phyloP scores from a whole-genome alignment of 495 filamentous ascomycete genomes.

The Annulohypoxylon nitens region DNA sequence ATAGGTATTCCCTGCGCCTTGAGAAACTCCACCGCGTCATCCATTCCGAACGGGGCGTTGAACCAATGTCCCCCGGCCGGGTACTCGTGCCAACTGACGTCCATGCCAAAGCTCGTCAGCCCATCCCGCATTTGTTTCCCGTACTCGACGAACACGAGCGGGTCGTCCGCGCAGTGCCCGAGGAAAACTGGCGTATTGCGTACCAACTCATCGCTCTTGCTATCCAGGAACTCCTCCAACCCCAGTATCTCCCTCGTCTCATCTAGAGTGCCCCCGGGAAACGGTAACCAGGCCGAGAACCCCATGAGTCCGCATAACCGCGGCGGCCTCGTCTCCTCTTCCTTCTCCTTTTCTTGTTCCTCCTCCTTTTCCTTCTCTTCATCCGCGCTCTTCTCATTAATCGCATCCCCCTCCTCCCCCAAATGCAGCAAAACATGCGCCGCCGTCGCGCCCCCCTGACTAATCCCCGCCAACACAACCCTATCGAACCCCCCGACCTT shows the following conservation, averaged over 20 bases:
- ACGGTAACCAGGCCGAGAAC: conserved; percentile 69
- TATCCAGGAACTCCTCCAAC: conserved; percentile 25
- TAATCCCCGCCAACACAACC: conserved; percentile 53
- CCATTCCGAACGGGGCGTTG: conserved; percentile 61
- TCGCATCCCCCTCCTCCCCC: conserved; percentile 13
- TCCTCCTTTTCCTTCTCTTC: conserved; percentile 6
- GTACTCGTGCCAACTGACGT: conserved; percentile 66
- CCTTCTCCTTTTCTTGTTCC: not conserved
- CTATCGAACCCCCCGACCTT: conserved; percentile 48
- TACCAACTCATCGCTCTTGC: conserved; percentile 37
- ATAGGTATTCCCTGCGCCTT: conserved; percentile 36
- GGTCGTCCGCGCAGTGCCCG: conserved; percentile 67
- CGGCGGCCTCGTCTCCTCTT: conserved; percentile 18
- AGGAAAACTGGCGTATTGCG: conserved; percentile 64
- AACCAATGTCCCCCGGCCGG: conserved; percentile 69
- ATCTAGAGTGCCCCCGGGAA: conserved; percentile 54
- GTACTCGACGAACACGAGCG: conserved; percentile 60
- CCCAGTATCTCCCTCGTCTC: conserved; percentile 51
- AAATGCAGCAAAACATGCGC: conserved; percentile 60
- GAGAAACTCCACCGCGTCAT: conserved; percentile 65
- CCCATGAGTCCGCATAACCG: conserved; percentile 62
- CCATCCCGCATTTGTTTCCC: conserved; percentile 58
- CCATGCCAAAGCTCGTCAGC: conserved; percentile 57
- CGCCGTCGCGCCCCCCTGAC: conserved; percentile 59
- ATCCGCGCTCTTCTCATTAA: not conserved